These are phyloP conservation scores for Taxillus chinensis DNA, from an alignment of 164 flowering plant genomes.

Conservation along the genomic window DNA sequence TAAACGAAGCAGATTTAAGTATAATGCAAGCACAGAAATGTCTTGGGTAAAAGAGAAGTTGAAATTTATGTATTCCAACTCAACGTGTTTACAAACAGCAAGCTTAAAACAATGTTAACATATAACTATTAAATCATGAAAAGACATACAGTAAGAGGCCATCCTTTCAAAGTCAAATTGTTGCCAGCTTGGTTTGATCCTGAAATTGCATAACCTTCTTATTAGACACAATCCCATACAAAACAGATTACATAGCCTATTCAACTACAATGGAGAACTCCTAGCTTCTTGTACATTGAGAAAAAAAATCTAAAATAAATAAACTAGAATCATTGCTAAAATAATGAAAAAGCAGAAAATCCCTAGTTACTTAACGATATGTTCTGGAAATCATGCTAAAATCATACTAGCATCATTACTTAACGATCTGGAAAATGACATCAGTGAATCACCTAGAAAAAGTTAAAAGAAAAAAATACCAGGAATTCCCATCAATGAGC, in stretches of 20 bases:
- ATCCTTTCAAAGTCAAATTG: slow-evolving; percentile 92
- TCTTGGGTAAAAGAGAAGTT: too few relatives aligned
- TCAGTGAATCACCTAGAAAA: not conserved
- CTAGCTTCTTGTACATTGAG: not conserved
- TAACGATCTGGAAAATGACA: not conserved
- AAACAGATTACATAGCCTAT: not conserved
- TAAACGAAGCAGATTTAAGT: too few relatives aligned
- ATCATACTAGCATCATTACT: not conserved
- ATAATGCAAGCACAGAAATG: too few relatives aligned
- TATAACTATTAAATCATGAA: not conserved
- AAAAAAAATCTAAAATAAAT: not conserved
- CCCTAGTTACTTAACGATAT: too few relatives aligned
- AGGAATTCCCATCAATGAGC: slow-evolving; percentile 39
- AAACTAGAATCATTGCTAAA: not conserved
- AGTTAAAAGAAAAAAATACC: slow-evolving; percentile 15
- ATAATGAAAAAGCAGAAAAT: not conserved
- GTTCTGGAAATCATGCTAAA: too few relatives aligned
- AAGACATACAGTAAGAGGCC: slow-evolving; percentile 86
- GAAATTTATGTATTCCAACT: not conserved
- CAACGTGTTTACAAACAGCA: not conserved
- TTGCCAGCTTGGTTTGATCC: slow-evolving; percentile 88
- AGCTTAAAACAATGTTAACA: not conserved
- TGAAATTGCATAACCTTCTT: slow-evolving; percentile 21
- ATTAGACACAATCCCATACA: not conserved
- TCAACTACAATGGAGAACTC: not conserved